A percentile compares a stretch with the other conserved stretches of the same genome.
These are phyloP conservation scores for Mediolabrus comicus DNA, from an alignment of 108 stramenopile species.

Conservation along the genomic window DNA sequence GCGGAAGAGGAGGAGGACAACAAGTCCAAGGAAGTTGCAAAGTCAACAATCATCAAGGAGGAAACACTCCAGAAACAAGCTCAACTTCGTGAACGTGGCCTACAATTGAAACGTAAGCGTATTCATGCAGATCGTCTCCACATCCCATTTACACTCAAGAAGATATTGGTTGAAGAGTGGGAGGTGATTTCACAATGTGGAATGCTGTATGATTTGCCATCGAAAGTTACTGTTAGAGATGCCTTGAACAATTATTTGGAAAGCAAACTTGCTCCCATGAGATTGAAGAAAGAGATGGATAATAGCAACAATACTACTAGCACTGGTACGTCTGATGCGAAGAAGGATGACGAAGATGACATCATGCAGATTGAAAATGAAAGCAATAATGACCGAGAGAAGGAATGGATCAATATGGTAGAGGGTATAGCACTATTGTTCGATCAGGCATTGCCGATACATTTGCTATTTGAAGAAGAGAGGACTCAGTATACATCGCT, in stretches of 20 bases:
- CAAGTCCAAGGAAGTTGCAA: constrained; percentile 9
- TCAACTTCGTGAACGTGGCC: constrained; percentile 18
- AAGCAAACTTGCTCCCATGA: constrained; percentile 14
- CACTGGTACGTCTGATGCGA: too few species aligned
- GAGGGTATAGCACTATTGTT: constrained; percentile 70
- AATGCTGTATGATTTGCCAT: constrained; percentile 62
- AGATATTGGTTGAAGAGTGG: constrained; percentile 80
- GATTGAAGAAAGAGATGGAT: constrained; percentile 15
- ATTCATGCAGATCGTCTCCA: constrained; percentile 14
- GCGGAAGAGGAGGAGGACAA: neutral
- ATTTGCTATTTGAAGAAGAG: constrained; percentile 66
- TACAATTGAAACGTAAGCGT: constrained; percentile 18
- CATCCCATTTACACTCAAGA: constrained; percentile 67
- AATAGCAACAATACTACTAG: neutral
- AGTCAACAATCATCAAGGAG: constrained; percentile 12
- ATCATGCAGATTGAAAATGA: neutral
- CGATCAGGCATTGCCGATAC: constrained; percentile 63
- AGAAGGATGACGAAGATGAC: constrained; percentile 20
- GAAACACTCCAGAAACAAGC: constrained; percentile 28
- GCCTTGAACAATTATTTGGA: constrained; percentile 55
- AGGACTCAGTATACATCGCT: constrained; percentile 41
- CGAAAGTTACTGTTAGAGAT: constrained; percentile 48
- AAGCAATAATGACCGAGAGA: constrained; percentile 3
- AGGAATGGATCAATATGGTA: constrained; percentile 69
- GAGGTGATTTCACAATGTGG: constrained; percentile 69